Evolutionary conservation across 2,329 filamentous ascomycete species (phyloP).

Genomic region (Sordariomycetes sp.): DNA sequence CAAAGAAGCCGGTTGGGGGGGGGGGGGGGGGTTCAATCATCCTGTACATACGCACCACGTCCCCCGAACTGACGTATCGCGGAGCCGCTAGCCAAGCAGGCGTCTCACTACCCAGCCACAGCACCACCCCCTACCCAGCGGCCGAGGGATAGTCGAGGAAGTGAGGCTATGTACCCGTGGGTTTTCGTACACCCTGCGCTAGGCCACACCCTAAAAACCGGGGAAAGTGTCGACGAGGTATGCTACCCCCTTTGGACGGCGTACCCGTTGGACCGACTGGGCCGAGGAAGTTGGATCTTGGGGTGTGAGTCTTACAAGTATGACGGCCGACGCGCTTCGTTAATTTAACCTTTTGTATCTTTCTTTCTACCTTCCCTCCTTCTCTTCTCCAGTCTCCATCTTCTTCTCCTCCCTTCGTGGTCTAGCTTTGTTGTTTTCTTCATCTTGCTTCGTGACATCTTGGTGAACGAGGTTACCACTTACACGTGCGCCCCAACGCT

Average conservation of each 20-base stretch:
- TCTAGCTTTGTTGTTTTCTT: background rate
- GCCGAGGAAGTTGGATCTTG: slow-evolving; percentile 4
- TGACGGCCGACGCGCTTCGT: background rate
- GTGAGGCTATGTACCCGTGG: background rate
- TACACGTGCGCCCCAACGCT: background rate
- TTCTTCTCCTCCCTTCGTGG: background rate
- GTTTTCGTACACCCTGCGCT: background rate
- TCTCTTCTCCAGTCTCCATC: background rate
- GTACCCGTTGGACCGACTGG: slow-evolving; percentile 9
- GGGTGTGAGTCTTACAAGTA: background rate
- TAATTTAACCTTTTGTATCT: slow-evolving; percentile 6
- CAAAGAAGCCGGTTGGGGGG: background rate
- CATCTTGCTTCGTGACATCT: too few relatives aligned
- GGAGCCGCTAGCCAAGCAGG: background rate
- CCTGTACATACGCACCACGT: background rate
- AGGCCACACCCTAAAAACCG: background rate
- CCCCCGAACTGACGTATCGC: background rate
- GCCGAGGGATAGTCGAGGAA: too few relatives aligned
- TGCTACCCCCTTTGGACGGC: background rate
- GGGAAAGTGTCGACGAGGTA: background rate
- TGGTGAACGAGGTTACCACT: background rate
- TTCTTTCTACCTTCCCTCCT: slow-evolving; percentile 5
- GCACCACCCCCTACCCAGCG: background rate
- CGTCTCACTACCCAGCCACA: background rate
- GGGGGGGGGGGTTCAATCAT: background rate